Base-by-base conservation (phyloP, 345 rosid species). In the Brassica juncea region DNA sequence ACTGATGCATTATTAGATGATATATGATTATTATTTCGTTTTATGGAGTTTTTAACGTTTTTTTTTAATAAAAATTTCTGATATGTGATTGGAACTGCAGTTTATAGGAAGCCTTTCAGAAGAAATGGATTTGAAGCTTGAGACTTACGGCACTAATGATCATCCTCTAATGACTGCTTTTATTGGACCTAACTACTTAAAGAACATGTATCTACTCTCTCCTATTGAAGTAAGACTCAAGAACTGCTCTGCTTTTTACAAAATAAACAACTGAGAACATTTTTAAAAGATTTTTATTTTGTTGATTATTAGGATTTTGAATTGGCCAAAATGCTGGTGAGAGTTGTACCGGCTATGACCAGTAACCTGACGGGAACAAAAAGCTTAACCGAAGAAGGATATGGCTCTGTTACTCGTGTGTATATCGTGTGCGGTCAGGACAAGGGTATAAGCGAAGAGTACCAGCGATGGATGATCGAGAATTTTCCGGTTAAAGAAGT, bases 401-500 rank as follows among this genome's bases (percentile, higher is more conserved):
- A 80, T 71, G 87, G 87, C n/a, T 74, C 78, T 14, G 71, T 84
- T 11, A 59, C 15, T 2, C 74, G 85, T 35, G 85, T 79, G 49
- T 85, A 67, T 37, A 68, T 88, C 1, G 31, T 82, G 2, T 77
- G 86, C n/a, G 44, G 80, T 0, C 78, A 85, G 31, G 91, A 85
- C 37, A 32, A 76, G n/a, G 31, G 57, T 34, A 0, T 84, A 42
- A 31, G 4, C 23, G 66, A 58, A 19, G 83, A 80, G 2, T 30
- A 69, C 5, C 88, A 85, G 67, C 59, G 75, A 3, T 88, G 87
- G 87, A 71, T 81, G 64, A 78, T 84, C 7, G 70, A 81, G 5
- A 78, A 79, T 39, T 77, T 68, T 61, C 81, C 74, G 35, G 72
- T 74, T 19, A 55, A 84, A 39, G 83, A 86, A 71, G 87, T 85